Conservation (phyloP, 2,329 filamentous ascomycete species). For the Daldinia sp. region DNA sequence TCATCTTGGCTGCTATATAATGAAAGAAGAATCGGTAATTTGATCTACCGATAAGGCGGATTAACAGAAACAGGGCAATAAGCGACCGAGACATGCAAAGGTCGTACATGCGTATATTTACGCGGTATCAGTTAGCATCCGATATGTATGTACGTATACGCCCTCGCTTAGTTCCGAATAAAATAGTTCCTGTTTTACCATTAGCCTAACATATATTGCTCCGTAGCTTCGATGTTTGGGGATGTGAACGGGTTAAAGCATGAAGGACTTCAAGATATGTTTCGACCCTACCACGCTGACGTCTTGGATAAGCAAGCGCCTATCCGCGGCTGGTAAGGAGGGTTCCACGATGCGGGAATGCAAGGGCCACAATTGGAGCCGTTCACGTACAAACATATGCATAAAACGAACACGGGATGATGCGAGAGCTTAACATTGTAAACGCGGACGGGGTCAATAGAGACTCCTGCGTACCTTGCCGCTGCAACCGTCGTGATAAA, state of each 20-base stretch:
- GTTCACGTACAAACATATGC: constrained; percentile 26
- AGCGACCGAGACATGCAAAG: background rate
- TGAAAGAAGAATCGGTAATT: background rate
- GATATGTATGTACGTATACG: background rate
- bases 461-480: constrained; percentile 28
- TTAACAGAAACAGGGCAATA: background rate
- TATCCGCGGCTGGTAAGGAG: constrained; percentile 13
- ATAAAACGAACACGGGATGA: constrained; percentile 27
- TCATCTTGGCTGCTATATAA: background rate
- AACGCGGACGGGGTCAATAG: constrained; percentile 14
- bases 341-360: constrained; percentile 31
- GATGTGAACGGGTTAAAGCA: background rate
- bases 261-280: background rate
- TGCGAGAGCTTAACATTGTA: constrained; percentile 19
- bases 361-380: constrained; percentile 29
- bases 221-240: background rate
- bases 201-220: background rate
- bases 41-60: constrained; percentile 2
- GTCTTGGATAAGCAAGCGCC: background rate
- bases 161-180: background rate
- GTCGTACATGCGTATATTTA: background rate
- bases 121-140: background rate
- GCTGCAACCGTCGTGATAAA: constrained; percentile 33
- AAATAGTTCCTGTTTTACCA: background rate
- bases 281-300: background rate